A percentile compares a stretch with the other conserved stretches of the same genome.
Conservation (phyloP, 352 stramenopile genomes). For the Globisporangium splendens region DNA sequence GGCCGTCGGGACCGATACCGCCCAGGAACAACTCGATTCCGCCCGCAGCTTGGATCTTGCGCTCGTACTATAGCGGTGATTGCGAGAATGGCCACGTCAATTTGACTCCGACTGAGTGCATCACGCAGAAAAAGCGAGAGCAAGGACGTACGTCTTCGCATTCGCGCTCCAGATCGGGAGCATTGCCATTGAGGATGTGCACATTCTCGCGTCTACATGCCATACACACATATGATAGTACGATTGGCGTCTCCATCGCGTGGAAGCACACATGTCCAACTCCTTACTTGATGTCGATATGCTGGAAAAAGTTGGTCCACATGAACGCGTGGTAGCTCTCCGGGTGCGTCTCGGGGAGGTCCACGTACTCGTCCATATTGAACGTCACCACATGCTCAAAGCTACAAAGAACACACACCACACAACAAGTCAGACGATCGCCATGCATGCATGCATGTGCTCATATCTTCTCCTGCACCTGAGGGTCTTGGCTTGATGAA, state of each 20-base stretch:
- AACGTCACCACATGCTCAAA: slow-evolving; percentile 89
- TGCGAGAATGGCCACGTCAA: no score
- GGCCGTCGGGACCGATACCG: slow-evolving; percentile 90
- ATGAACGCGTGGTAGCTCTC: slow-evolving; percentile 91
- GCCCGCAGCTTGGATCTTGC: slow-evolving; percentile 70
- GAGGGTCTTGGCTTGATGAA: slow-evolving; percentile 36
- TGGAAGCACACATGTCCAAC: background rate
- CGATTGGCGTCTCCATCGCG: background rate
- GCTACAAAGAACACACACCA: slow-evolving; percentile 15
- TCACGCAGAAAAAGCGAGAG: background rate
- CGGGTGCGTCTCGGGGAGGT: slow-evolving; percentile 66
- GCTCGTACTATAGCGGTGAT: slow-evolving; percentile 51
- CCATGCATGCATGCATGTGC: no score
- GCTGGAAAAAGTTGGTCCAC: slow-evolving; percentile 87
- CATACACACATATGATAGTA: background rate
- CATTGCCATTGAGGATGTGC: slow-evolving; percentile 86
- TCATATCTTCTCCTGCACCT: slow-evolving; percentile 16
- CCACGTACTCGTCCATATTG: slow-evolving; percentile 92
- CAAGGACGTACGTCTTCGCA: slow-evolving; percentile 42
- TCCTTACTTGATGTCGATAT: slow-evolving; percentile 82
- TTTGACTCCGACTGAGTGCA: background rate
- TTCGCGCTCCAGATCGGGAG: slow-evolving; percentile 65
- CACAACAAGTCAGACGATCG: no score
- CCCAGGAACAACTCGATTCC: slow-evolving; percentile 91
- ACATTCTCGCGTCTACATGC: slow-evolving; percentile 70